Evolutionary conservation across 2,329 filamentous ascomycete genomes (phyloP).

Genomic region (Fusarium sp.): DNA sequence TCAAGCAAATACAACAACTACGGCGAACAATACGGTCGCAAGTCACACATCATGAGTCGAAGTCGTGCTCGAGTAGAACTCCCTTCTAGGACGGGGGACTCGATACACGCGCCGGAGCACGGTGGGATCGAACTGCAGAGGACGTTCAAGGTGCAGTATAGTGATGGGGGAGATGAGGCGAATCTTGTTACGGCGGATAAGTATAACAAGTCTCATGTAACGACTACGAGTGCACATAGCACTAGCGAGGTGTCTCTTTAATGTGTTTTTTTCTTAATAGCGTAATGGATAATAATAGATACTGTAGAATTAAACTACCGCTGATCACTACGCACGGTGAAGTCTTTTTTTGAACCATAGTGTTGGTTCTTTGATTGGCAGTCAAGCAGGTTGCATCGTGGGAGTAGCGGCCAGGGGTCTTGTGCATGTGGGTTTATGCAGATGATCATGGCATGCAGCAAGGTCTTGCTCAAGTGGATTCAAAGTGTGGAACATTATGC

Average conservation of each 20-base stretch:
- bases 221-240: slow-evolving; percentile 19
- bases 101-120: slow-evolving; percentile 25
- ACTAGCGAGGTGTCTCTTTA: slow-evolving; percentile 15
- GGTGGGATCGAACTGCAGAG: slow-evolving; percentile 40
- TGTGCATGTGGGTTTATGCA: background rate
- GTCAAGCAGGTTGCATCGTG: background rate
- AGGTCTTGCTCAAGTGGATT: background rate
- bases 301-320: background rate
- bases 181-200: slow-evolving; percentile 26
- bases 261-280: background rate
- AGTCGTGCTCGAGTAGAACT: slow-evolving; percentile 35
- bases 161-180: slow-evolving; percentile 35
- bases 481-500: too few species aligned
- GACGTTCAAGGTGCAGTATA: slow-evolving; percentile 39
- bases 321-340: background rate
- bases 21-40: slow-evolving; percentile 30
- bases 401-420: background rate
- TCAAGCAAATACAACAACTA: slow-evolving; percentile 40
- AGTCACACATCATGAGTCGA: slow-evolving; percentile 34
- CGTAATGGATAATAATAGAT: slow-evolving; percentile 1
- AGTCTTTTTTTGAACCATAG: background rate
- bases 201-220: slow-evolving; percentile 20
- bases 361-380: background rate
- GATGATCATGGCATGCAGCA: background rate
- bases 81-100: slow-evolving; percentile 28